phyloP scores from a whole-genome alignment of 768 basidiomycete species.

The Galerina marginata region DNA sequence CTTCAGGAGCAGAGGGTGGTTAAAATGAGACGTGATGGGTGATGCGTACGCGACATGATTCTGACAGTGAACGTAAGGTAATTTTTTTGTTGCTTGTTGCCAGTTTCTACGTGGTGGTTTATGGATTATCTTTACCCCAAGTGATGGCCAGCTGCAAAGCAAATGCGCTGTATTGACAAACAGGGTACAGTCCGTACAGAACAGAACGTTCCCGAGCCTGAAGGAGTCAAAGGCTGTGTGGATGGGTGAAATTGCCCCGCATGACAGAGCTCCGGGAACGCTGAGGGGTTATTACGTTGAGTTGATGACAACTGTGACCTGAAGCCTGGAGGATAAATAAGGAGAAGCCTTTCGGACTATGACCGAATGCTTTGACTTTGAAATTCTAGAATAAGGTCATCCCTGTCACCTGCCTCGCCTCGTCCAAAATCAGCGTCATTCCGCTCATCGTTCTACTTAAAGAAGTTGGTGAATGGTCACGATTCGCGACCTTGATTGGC shows the following conservation, averaged over 20 bases:
- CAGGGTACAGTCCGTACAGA: background rate
- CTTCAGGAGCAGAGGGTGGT: no score
- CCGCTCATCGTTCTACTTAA: constrained; percentile 46
- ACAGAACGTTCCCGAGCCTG: constrained; percentile 1
- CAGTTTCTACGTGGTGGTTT: no score
- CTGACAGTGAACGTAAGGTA: no score
- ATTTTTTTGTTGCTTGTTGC: no score
- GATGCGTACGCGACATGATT: no score
- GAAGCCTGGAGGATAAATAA: background rate
- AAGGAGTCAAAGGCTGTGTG: constrained; percentile 5
- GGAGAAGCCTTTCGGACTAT: background rate
- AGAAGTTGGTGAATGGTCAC: constrained; percentile 2
- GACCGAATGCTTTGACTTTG: background rate
- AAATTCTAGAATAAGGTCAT: constrained; percentile 44
- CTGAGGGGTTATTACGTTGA: background rate
- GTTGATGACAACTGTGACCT: background rate
- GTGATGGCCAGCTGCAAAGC: background rate
- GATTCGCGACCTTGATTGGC: constrained; percentile 10
- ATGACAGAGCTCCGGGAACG: background rate
- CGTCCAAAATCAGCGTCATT: constrained; percentile 59
- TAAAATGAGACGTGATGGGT: no score
- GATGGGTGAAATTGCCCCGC: background rate
- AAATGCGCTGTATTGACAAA: background rate
- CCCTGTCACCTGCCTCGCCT: constrained; percentile 51
- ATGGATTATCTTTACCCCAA: background rate